These are phyloP conservation scores for Ceratorhiza oryzae-sativae DNA, from an alignment of 1,284 basidiomycete species.

Conservation along the genomic window DNA sequence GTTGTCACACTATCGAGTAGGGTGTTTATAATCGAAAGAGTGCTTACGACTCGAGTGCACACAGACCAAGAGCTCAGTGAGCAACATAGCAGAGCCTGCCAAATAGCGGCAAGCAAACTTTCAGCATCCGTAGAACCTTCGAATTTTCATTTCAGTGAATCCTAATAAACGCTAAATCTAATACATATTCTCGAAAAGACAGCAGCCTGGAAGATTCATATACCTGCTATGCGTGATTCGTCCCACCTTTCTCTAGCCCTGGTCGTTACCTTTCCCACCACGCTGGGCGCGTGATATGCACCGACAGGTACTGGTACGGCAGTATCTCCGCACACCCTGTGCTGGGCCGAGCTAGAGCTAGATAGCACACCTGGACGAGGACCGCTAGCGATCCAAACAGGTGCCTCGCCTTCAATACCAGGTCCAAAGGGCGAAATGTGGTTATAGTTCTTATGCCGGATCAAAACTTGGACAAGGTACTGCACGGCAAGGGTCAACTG, in stretches of 20 bases:
- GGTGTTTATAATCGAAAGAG: too few species aligned
- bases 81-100: too few species aligned
- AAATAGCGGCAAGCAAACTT: too few species aligned
- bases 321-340: slow-evolving; percentile 2
- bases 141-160: too few species aligned
- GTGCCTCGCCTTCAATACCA: slow-evolving; percentile 30
- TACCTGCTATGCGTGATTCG: slow-evolving; percentile 13
- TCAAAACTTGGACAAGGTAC: slow-evolving; percentile 32
- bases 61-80: too few species aligned
- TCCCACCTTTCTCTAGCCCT: slow-evolving; percentile 12
- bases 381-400: slow-evolving; percentile 28
- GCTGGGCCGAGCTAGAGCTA: background rate
- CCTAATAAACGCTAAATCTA: too few species aligned
- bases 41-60: too few species aligned
- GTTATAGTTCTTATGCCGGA: slow-evolving; percentile 23
- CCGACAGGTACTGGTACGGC: background rate
- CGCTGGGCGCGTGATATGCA: background rate
- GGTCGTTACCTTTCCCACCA: slow-evolving; percentile 10
- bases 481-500: background rate
- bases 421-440: slow-evolving; percentile 33
- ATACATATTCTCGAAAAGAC: too few species aligned
- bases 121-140: too few species aligned
- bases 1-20: too few species aligned
- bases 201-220: background rate
- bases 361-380: background rate